Conservation (phyloP, 164 flowering plant species). For the Macadamia tetraphylla region DNA sequence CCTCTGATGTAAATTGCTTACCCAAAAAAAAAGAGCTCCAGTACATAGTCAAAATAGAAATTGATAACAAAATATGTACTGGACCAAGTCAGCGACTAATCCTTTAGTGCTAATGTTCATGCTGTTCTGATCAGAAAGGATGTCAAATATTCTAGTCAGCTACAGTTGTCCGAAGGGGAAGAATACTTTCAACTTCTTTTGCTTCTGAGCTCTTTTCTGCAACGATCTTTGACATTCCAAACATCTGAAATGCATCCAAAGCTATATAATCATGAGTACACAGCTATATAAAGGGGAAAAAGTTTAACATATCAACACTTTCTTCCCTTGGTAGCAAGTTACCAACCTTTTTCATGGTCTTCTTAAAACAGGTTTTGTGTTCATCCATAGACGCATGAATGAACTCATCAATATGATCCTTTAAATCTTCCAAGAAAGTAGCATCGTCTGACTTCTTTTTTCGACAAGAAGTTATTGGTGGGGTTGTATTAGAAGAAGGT, state of each 20-base stretch:
- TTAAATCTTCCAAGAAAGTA: slow-evolving; percentile 62
- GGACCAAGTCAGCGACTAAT: not conserved
- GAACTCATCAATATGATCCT: slow-evolving; percentile 91
- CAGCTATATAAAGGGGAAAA: too few species aligned
- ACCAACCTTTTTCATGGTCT: slow-evolving; percentile 74
- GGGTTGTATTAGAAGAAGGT: slow-evolving; percentile 4
- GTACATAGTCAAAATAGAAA: too few species aligned
- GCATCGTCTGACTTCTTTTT: slow-evolving; percentile 80
- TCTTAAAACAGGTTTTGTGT: slow-evolving; percentile 79
- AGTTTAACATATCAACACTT: too few species aligned
- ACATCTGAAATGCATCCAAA: slow-evolving; percentile 50
- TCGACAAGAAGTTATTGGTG: slow-evolving; percentile 50
- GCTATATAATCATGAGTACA: not conserved
- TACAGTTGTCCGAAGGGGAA: slow-evolving; percentile 55
- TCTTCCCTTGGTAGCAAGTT: not conserved
- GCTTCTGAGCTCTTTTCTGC: slow-evolving; percentile 48
- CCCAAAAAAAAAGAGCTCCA: too few species aligned
- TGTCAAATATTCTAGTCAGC: slow-evolving; percentile 11
- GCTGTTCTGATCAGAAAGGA: not conserved
- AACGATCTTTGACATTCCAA: slow-evolving; percentile 76
- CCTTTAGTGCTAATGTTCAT: not conserved
- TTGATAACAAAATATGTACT: too few species aligned
- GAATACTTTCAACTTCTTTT: slow-evolving; percentile 55
- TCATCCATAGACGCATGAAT: slow-evolving; percentile 90
- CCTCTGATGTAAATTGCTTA: too few species aligned